Base-by-base conservation (phyloP, 495 filamentous ascomycete genomes). In the Oleoguttula mirabilis region DNA sequence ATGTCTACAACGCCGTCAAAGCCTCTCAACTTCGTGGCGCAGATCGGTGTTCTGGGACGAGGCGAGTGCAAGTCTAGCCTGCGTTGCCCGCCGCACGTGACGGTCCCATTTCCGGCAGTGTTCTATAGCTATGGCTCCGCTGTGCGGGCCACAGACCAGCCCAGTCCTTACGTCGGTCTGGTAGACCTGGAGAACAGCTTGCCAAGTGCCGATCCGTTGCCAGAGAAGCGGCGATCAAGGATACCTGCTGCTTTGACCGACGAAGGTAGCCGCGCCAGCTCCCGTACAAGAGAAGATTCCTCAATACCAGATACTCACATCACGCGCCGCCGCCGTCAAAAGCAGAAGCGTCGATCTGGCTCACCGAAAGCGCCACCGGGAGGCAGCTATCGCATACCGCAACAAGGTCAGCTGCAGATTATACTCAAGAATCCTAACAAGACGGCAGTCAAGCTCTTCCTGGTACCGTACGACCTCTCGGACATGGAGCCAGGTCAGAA, bases 1-100 rank as follows among this genome's bases (percentile, higher is more conserved):
- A 98, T 98, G 90, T 96, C 92, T 31, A 96, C 87, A 10, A 90
- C 79, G 7, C 92, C 90, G 2, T 96, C 90, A 7, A 88, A 84
- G 41, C 90, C 90, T 21, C 64, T 99, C 16, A 79, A 92, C 47
- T 99, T 99, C 56, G 72, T 88, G 15, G 92, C 90, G 31, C 87
- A 95, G 58, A 96, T 99, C 43, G 90, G 90, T 21, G 90, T 96
- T 0, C 66, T 96, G 22, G 92, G 88, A 6, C 77, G 80, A 48
- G 85, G 87, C 25, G 83, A 90, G 50, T 94, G 88, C 67, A 94
- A 88, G 62, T 65, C 82, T 32, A 82, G 75, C 44, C 67, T 94
- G 15, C 77, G 77, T 34, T 96, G 92, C 57, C 90, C 90, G 2
- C 69, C 87, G 7, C 90, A 99, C 62, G 82, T 94, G 36, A 87